phyloP scores from a whole-genome alignment of 2,329 filamentous ascomycete genomes.

The Didymosphaeria variabile region DNA sequence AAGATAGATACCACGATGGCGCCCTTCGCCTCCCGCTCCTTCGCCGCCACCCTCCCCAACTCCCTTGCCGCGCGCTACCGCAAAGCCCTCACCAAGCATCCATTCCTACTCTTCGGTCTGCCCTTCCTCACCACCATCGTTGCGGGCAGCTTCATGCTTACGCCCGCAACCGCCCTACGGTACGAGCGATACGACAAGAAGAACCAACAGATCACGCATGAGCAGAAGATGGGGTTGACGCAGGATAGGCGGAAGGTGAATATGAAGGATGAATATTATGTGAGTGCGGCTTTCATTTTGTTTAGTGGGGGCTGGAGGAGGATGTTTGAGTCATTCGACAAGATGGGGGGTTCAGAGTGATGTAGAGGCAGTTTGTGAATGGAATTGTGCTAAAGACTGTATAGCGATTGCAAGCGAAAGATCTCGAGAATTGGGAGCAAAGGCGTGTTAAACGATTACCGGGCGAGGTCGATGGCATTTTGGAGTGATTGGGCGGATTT shows the following conservation, averaged over 20 bases:
- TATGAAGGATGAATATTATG: slow-evolving; percentile 88
- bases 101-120: slow-evolving; percentile 91
- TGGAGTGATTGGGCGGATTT: slow-evolving; percentile 51
- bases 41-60: slow-evolving; percentile 65
- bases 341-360: not conserved
- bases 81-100: slow-evolving; percentile 75
- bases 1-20: not conserved
- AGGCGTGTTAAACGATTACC: slow-evolving; percentile 89
- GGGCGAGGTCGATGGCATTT: slow-evolving; percentile 86
- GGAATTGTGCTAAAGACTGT: slow-evolving; percentile 23
- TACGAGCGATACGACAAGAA: slow-evolving; percentile 94
- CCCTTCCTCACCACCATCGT: slow-evolving; percentile 92
- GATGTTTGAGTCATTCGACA: not conserved
- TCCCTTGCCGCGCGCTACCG: slow-evolving; percentile 81
- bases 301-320: not conserved
- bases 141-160: slow-evolving; percentile 91
- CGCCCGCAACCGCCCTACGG: slow-evolving; percentile 89
- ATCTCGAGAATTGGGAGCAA: slow-evolving; percentile 96
- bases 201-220: slow-evolving; percentile 82
- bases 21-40: slow-evolving; percentile 67
- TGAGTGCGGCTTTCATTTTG: slow-evolving; percentile 57
- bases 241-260: slow-evolving; percentile 75
- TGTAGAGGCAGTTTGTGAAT: not conserved
- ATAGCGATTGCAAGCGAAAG: slow-evolving; percentile 83
- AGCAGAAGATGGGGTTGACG: slow-evolving; percentile 86